Evolutionary conservation across 148 eudicot genomes (phyloP).

Genomic region (Rheum nobile): DNA sequence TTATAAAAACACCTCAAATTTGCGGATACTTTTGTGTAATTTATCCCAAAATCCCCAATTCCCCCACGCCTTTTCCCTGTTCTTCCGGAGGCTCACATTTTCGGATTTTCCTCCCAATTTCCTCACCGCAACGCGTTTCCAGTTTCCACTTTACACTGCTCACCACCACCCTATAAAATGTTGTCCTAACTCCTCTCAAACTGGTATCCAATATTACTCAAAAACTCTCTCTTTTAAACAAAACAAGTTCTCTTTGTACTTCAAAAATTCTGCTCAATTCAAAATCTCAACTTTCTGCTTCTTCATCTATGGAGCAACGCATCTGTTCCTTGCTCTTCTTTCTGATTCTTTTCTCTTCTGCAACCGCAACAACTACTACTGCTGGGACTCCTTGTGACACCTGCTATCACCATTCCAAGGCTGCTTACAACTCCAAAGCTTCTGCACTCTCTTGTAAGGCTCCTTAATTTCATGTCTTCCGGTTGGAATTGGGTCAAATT

Average conservation of each 20-base stretch:
- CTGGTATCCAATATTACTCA: neutral
- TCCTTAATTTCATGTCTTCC: neutral
- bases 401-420: conserved; percentile 54
- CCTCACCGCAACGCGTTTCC: neutral
- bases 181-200: neutral
- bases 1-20: neutral
- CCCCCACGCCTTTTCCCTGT: neutral
- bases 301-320: neutral
- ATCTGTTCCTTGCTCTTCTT: conserved; percentile 12
- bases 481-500: neutral
- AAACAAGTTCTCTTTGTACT: neutral
- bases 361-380: conserved; percentile 15
- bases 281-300: neutral
- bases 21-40: neutral
- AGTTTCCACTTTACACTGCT: neutral
- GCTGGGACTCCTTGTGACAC: conserved; percentile 48
- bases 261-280: neutral
- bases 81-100: conserved; percentile 1
- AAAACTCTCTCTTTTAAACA: neutral
- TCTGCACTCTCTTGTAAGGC: conserved; percentile 25
- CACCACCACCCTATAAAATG: neutral
- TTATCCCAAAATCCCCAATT: neutral
- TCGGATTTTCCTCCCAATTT: conserved; percentile 2
- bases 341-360: conserved; percentile 27
- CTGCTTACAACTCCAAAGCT: conserved; percentile 28